These are phyloP conservation scores for Coemansia sp. DNA, from an alignment of 192 early-diverging fungal species.

Conservation along the genomic window DNA sequence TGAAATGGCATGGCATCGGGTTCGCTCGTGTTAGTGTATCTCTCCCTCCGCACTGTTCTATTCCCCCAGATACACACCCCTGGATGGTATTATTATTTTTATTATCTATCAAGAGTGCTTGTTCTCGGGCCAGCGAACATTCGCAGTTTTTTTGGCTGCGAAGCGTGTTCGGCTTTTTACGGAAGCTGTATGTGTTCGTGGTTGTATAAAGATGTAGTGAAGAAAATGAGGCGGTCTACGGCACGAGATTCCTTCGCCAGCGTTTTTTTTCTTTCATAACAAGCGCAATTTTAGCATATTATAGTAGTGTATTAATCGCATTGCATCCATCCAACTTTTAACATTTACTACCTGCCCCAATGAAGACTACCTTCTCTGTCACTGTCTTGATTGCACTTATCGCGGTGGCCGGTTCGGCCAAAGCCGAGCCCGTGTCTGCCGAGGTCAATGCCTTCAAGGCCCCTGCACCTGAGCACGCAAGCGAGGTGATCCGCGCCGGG, in stretches of 20 bases:
- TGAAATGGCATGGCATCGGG: background rate
- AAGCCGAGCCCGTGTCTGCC: background rate
- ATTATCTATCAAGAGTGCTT: background rate
- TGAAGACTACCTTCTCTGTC: constrained; percentile 20
- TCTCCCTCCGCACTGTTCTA: background rate
- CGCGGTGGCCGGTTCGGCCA: background rate
- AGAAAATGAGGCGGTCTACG: background rate
- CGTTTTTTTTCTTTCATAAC: background rate
- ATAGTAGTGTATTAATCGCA: background rate
- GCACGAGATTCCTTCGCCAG: background rate
- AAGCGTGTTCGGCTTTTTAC: background rate
- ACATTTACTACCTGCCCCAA: background rate
- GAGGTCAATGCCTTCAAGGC: background rate
- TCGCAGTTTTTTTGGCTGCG: background rate
- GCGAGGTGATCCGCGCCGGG: background rate
- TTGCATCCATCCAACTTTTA: background rate
- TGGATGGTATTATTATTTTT: background rate
- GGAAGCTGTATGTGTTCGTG: no score
- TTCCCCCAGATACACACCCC: background rate
- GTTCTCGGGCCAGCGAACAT: background rate
- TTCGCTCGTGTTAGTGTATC: background rate
- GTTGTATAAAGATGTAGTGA: background rate
- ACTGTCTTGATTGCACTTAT: constrained; percentile 9
- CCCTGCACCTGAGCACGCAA: background rate
- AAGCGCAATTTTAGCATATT: background rate